Base-by-base conservation (phyloP, 208 protist genomes). In the Trypanosomatidae sp. region DNA sequence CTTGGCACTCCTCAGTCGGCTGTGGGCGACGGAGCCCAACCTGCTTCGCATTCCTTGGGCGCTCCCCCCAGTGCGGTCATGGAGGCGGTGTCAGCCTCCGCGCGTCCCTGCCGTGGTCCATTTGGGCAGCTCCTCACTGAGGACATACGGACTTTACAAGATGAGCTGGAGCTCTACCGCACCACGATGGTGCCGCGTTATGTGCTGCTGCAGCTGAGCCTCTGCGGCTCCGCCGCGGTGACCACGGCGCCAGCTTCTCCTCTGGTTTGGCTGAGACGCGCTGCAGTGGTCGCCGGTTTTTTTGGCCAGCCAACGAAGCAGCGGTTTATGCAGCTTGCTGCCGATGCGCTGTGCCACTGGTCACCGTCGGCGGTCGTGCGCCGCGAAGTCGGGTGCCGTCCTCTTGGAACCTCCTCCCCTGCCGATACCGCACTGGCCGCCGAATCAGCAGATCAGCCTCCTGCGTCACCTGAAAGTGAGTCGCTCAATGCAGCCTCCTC, bases 111-210 rank as follows among this genome's bases (percentile, higher is more conserved):
- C 67, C 87, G 91, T 13, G 91, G 91, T 8, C 91, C 91, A 1
- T 90, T 93, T 66, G 91, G 91, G 8, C 91, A 96, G 66, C 60
- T 94, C 58, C 76, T 96, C 49, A 81, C 80, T 8, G 69, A 87
- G 28, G 68, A 62, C 58, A 79, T 93, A 65, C 71, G 65, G 7
- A 86, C 82, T 1, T 71, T 92, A n/a, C 39, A 77, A 13, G 79
- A 90, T 30, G 91, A 96, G 80, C 69, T 94, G 56, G 73, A 85
- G 66, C 83, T 96, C 52, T 96, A 96, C 65, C 84, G 74, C 62
- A 65, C 74, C 53, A 91, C 91, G 10, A 96, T 96, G 91, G 71
- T 95, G 56, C 89, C 89, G 33, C 70, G 49, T 36, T 28, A 80
- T 50, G 74, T 87, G 65, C 66, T 49, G 43, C 67, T 68, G 47